Evolutionary conservation across 1,284 basidiomycete species (phyloP).

Genomic region (Mycena citricolor): DNA sequence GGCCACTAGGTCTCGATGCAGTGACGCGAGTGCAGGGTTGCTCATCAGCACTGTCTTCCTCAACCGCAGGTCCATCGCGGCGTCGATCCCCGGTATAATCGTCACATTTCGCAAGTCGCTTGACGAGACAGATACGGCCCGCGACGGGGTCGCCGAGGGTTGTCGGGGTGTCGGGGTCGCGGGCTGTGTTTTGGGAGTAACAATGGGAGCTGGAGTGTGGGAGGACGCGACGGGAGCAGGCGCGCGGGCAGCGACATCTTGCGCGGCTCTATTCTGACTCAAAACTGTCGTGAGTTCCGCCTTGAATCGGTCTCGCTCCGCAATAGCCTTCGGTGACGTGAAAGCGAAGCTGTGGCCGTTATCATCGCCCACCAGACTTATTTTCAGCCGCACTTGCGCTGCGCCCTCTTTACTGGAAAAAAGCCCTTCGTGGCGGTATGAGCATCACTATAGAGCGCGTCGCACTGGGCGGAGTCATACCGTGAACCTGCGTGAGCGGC

Average conservation of each 20-base stretch:
- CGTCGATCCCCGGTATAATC: slow-evolving; percentile 56
- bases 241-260: slow-evolving; percentile 31
- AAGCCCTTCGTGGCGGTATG: slow-evolving; percentile 47
- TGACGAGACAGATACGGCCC: slow-evolving; percentile 55
- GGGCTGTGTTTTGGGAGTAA: slow-evolving; percentile 28
- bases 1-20: slow-evolving; percentile 82
- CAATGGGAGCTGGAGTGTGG: slow-evolving; percentile 29
- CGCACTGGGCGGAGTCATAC: slow-evolving; percentile 47
- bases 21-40: slow-evolving; percentile 69
- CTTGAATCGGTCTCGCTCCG: slow-evolving; percentile 80
- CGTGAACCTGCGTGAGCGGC: slow-evolving; percentile 54
- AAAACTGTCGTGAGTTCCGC: slow-evolving; percentile 72
- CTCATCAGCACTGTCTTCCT: slow-evolving; percentile 79
- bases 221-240: slow-evolving; percentile 27
- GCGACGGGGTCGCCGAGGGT: slow-evolving; percentile 45
- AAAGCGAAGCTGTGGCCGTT: slow-evolving; percentile 81
- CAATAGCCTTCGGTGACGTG: slow-evolving; percentile 55
- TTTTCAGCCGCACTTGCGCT: slow-evolving; percentile 71
- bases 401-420: slow-evolving; percentile 83
- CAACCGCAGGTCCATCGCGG: slow-evolving; percentile 65
- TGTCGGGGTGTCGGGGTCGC: slow-evolving; percentile 30
- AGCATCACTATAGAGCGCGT: slow-evolving; percentile 17
- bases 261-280: slow-evolving; percentile 56
- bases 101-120: slow-evolving; percentile 27
- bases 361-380: slow-evolving; percentile 64